Percentiles rank a stretch among this genome's conserved stretches.
These are phyloP conservation scores for Bimuria novae-zelandiae DNA, from an alignment of 2,329 filamentous ascomycete species.

Conservation along the genomic window DNA sequence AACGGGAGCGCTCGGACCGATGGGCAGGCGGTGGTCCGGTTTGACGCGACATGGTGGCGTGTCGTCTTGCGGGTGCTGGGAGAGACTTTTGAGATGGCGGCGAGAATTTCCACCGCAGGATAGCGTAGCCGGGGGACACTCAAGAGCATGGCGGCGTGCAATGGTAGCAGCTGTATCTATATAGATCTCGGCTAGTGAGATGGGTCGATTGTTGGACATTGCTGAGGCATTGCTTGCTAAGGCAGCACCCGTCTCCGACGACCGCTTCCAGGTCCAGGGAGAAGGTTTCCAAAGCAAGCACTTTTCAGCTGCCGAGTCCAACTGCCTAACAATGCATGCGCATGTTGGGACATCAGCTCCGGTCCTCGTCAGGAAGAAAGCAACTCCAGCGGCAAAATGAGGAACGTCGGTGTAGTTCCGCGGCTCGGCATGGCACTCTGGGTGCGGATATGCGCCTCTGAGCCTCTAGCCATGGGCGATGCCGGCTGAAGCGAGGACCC, in stretches of 20 bases:
- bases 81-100: not conserved
- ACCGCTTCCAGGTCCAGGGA: too few relatives aligned
- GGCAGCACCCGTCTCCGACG: constrained; percentile 1
- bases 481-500: constrained; percentile 7
- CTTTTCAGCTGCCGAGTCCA: too few relatives aligned
- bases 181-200: too few relatives aligned
- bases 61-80: not conserved
- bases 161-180: not conserved
- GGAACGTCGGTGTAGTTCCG: not conserved
- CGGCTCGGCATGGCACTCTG: not conserved
- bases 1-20: constrained; percentile 1
- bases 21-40: constrained; percentile 2
- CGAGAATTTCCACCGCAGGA: not conserved
- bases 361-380: too few relatives aligned
- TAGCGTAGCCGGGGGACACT: too few relatives aligned
- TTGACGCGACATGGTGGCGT: constrained; percentile 4
- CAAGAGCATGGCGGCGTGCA: not conserved
- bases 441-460: not conserved
- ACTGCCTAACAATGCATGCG: too few relatives aligned
- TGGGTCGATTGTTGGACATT: not conserved
- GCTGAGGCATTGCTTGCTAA: not conserved
- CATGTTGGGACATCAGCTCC: too few relatives aligned
- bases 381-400: constrained; percentile 3
- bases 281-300: not conserved
- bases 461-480: constrained; percentile 4